Conservation (phyloP, 2,329 filamentous ascomycete species). For the Teratosphaeria viscida region DNA sequence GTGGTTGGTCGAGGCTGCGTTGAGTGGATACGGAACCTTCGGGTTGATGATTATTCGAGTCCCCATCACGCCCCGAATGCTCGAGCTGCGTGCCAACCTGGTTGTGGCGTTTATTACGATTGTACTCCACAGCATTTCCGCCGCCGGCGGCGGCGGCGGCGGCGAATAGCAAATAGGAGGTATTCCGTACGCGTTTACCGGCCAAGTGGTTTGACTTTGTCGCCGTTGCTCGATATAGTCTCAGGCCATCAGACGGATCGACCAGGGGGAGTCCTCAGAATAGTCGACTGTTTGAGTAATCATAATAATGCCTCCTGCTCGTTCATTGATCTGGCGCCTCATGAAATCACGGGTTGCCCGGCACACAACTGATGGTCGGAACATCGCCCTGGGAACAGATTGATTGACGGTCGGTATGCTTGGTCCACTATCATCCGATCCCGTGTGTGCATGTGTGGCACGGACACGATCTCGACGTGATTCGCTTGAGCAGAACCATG, state of each 20-base stretch:
- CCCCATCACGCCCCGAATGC: not conserved
- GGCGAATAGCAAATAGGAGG: not conserved
- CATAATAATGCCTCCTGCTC: too few relatives aligned
- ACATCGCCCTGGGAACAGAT: too few relatives aligned
- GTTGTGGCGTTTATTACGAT: not conserved
- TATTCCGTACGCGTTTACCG: not conserved
- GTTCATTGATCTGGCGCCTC: too few relatives aligned
- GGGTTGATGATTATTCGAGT: not conserved
- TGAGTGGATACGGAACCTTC: not conserved
- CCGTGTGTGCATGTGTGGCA: too few relatives aligned
- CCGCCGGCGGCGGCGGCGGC: not conserved
- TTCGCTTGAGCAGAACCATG: not conserved
- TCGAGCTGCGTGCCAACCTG: not conserved
- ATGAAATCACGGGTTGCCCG: too few relatives aligned
- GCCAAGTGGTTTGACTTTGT: not conserved
- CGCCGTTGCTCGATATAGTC: not conserved
- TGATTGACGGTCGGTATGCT: too few relatives aligned
- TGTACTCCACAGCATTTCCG: not conserved
- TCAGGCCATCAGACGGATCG: not conserved
- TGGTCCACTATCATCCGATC: too few relatives aligned
- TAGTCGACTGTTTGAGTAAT: too few relatives aligned
- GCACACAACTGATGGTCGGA: too few relatives aligned
- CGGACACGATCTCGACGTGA: not conserved
- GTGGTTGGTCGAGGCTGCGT: not conserved
- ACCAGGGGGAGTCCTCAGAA: too few relatives aligned